Conservation (phyloP, 805 yeast genomes). For the Suhomyces xylopsoci region DNA sequence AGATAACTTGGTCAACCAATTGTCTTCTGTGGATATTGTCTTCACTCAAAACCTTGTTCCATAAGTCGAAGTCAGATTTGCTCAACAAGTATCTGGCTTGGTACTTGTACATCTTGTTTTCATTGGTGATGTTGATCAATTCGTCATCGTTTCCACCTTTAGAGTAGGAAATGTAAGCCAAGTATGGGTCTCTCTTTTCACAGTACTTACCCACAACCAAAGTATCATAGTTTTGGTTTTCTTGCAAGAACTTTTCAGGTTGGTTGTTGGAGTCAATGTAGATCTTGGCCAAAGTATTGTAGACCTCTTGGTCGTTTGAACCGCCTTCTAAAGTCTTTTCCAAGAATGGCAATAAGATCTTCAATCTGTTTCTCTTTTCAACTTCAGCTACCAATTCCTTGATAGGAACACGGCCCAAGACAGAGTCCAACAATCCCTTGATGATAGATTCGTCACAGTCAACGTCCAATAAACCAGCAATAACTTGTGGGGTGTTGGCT, state of each 20-base stretch:
- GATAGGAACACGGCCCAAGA: constrained; percentile 91
- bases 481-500: constrained; percentile 90
- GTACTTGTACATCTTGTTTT: constrained; percentile 96
- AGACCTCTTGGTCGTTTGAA: constrained; percentile 84
- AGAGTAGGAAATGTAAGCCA: constrained; percentile 96
- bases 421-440: constrained; percentile 75
- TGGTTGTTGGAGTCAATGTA: constrained; percentile 97
- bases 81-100: constrained; percentile 94
- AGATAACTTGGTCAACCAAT: constrained; percentile 89
- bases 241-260: constrained; percentile 94
- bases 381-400: constrained; percentile 88
- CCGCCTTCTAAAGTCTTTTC: constrained; percentile 86
- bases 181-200: constrained; percentile 97
- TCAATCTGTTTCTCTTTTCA: constrained; percentile 92
- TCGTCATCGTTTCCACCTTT: constrained; percentile 92
- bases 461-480: constrained; percentile 93
- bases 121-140: constrained; percentile 87
- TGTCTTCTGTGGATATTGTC: constrained; percentile 88
- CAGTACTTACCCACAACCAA: constrained; percentile 95
- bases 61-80: constrained; percentile 81
- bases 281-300: constrained; percentile 92
- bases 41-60: constrained; percentile 73
- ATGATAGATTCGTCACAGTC: constrained; percentile 93
- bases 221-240: constrained; percentile 88
- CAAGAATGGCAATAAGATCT: constrained; percentile 86